Evolutionary conservation across 768 basidiomycete species (phyloP).

Genomic region (Paxillus involutus): DNA sequence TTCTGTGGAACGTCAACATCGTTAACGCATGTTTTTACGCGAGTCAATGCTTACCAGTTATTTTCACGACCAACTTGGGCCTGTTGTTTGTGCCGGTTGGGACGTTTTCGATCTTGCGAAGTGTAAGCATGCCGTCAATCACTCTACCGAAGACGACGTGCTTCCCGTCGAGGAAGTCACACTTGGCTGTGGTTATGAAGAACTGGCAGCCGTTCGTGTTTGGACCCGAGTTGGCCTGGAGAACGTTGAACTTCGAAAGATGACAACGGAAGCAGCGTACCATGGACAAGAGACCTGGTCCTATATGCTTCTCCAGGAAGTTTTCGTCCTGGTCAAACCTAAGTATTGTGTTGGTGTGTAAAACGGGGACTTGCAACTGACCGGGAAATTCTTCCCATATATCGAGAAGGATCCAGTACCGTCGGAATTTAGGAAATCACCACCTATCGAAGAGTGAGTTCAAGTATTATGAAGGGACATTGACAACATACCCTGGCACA

Average conservation of each 20-base stretch:
- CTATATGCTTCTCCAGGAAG: constrained; percentile 86
- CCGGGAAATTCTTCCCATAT: constrained; percentile 92
- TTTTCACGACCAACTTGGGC: constrained; percentile 86
- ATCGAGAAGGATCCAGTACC: constrained; percentile 98
- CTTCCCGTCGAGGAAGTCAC: constrained; percentile 94
- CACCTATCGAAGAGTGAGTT: constrained; percentile 48
- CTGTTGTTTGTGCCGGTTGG: constrained; percentile 88
- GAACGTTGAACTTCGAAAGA: constrained; percentile 1
- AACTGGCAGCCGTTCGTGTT: constrained; percentile 98
- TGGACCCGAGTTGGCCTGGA: constrained; percentile 90
- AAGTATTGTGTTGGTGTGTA: neutral
- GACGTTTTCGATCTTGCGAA: constrained; percentile 96
- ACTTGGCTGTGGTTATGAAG: constrained; percentile 94
- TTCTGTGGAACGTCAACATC: constrained; percentile 33
- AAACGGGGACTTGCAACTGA: constrained; percentile 32
- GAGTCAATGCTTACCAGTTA: constrained; percentile 61
- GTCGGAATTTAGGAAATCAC: constrained; percentile 93
- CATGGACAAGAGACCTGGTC: constrained; percentile 90
- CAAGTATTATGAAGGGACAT: neutral
- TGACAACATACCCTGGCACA: constrained; percentile 76
- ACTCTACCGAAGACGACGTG: constrained; percentile 93
- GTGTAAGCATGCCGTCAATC: constrained; percentile 90
- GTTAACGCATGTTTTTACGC: neutral
- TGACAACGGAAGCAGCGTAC: constrained; percentile 36
- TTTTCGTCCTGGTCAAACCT: constrained; percentile 76